Evolutionary conservation across 2,329 filamentous ascomycete species (phyloP).

Genomic region (Stenocarpella maydis): DNA sequence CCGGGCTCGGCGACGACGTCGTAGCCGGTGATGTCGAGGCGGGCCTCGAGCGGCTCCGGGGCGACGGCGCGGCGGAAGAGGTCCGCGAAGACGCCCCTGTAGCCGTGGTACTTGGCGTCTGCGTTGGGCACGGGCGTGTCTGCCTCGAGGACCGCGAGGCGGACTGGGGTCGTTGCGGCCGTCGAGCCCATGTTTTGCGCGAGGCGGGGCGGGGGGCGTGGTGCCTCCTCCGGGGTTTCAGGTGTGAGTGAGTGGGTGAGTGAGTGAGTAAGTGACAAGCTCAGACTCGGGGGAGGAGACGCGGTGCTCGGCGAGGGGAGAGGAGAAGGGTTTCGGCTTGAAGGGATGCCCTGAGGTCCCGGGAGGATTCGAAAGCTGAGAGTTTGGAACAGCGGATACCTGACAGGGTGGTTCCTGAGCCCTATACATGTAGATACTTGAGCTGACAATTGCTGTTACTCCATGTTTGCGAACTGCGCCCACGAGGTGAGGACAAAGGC

Average conservation of each 20-base stretch:
- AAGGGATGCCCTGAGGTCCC: neutral
- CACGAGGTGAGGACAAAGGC: neutral
- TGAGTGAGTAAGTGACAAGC: neutral
- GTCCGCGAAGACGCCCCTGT: conserved; percentile 73
- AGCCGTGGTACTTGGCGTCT: conserved; percentile 72
- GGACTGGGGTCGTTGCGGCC: conserved; percentile 51
- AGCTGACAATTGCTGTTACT: neutral
- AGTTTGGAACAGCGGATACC: neutral
- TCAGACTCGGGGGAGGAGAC: neutral
- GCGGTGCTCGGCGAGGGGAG: neutral
- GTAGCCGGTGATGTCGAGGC: conserved; percentile 69
- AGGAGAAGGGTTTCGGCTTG: conserved; percentile 6
- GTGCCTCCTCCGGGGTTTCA: neutral
- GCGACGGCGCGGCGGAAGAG: conserved; percentile 64
- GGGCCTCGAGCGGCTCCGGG: conserved; percentile 52
- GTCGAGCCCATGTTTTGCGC: conserved; percentile 40
- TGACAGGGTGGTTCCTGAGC: neutral
- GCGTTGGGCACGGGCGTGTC: conserved; percentile 77
- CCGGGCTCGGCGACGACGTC: conserved; percentile 73
- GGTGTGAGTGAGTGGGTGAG: neutral
- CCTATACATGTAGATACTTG: neutral
- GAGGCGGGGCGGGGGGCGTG: too few species aligned
- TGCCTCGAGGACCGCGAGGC: conserved; percentile 88
- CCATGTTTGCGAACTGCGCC: neutral
- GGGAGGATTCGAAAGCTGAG: too few species aligned